Evolutionary conservation across 176 grass and related monocot species (phyloP), one percentile per base, ranked within the genome.

Genomic region (Ensete glaucum): DNA sequence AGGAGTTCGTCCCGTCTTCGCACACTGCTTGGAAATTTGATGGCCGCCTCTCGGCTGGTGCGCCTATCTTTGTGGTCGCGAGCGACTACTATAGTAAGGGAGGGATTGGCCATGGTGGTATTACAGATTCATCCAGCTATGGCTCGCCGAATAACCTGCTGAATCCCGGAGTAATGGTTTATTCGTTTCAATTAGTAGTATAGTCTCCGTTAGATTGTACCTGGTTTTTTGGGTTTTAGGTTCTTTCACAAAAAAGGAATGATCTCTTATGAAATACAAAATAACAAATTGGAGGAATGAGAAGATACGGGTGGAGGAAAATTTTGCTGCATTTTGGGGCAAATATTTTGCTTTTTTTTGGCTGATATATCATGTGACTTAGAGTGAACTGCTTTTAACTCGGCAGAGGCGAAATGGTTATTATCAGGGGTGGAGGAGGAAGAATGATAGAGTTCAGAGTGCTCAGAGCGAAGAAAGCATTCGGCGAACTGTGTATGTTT

Each of bases 1-100:
- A 91, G 80, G 92, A 96, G 86, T 96, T 96, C 82, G 78, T 96
- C 73, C 92, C 89, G 22, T 85, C 84, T 75, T 87, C 84, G 29
- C 79, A 81, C 78, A 77, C 82, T 58, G 79, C 21, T 52, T 67
- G 24, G 77, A 51, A 68, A 80, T 50, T 48, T 13, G 84, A 56
- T n/a, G 87, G 48, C 48, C 67, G 52, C 65, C 86, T 96, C 9
- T 96, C 88, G 3, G 88, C 92, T 15, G 84, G 91, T 68, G 92
- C 92, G 74, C 92, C 89, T 2, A 83, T 88, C 54, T 91, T 89
- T 54, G 92, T 91, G 12, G 72, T 53, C 52, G 54, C 72, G 72
- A 25, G 23, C 9, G 22, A 53, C 56, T 53, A 15, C 72, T 43
- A 43, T 6, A 43, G 34, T 43, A 43, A 43, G 34, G 34, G 3